These are phyloP conservation scores for Ustilago shanxiensis DNA, from an alignment of 1,284 basidiomycete genomes.

Conservation along the genomic window DNA sequence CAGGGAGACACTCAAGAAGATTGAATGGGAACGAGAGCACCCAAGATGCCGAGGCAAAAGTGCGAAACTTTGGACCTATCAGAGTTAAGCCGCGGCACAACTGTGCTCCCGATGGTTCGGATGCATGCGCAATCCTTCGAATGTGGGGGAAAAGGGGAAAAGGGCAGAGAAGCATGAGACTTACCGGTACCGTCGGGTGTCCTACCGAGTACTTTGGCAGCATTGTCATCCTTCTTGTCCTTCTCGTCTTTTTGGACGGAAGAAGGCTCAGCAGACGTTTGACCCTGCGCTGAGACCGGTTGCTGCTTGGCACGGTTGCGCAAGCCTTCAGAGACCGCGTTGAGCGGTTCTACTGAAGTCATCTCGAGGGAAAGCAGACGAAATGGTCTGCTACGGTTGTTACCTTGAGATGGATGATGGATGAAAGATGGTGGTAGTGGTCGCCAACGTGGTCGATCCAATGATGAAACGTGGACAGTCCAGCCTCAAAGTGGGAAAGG, in stretches of 20 bases:
- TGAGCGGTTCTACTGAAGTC: conserved; percentile 14
- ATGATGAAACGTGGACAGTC: conserved; percentile 1
- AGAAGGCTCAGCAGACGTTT: conserved; percentile 14
- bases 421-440: conserved; percentile 11
- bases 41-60: not conserved
- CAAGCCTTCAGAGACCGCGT: conserved; percentile 31
- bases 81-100: conserved; percentile 49
- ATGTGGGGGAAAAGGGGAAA: conserved; percentile 27
- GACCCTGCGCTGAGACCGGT: not conserved
- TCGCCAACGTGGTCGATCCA: not conserved
- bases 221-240: conserved; percentile 10
- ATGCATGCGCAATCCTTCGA: conserved; percentile 8
- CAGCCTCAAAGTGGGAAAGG: not conserved
- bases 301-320: conserved; percentile 35
- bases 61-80: conserved; percentile 4
- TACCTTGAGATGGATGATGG: not conserved
- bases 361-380: conserved; percentile 16
- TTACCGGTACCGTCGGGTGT: conserved; percentile 51
- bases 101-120: conserved; percentile 1
- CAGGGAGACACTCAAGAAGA: not conserved
- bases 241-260: conserved; percentile 7
- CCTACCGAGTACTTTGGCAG: conserved; percentile 45
- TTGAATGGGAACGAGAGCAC: not conserved
- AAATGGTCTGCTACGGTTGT: not conserved
- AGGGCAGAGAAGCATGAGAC: conserved; percentile 5